Conservation (phyloP, 768 basidiomycete genomes). For the Clathrus columnatus region DNA sequence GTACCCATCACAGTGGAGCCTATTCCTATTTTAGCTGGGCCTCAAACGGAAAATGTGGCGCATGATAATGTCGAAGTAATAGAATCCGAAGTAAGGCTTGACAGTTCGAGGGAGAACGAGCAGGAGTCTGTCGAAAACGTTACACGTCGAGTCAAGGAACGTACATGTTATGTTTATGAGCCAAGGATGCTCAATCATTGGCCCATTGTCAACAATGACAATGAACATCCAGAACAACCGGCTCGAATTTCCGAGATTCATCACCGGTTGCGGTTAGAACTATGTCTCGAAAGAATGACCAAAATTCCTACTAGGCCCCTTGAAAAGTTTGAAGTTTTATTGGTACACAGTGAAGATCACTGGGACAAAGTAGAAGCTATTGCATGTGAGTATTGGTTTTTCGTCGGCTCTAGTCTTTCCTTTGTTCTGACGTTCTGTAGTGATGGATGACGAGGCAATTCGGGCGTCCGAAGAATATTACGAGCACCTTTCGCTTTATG, state of each 20-base stretch:
- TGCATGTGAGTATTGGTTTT: slow-evolving; percentile 49
- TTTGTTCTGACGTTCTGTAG: slow-evolving; percentile 29
- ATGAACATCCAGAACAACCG: slow-evolving; percentile 64
- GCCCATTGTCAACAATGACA: slow-evolving; percentile 40
- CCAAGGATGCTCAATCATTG: slow-evolving; percentile 80
- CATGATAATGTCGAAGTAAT: too few species aligned
- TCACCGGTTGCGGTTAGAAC: slow-evolving; percentile 48
- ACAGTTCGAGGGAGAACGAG: too few species aligned
- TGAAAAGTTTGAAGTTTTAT: slow-evolving; percentile 65
- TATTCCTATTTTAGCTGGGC: too few species aligned
- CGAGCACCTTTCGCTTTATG: slow-evolving; percentile 87
- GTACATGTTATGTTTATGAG: slow-evolving; percentile 84
- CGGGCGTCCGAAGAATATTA: slow-evolving; percentile 74
- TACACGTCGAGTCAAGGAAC: not conserved
- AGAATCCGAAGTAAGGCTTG: too few species aligned
- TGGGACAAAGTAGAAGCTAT: slow-evolving; percentile 87
- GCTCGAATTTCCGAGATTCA: slow-evolving; percentile 73
- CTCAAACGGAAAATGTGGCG: too few species aligned
- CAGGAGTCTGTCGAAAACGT: too few species aligned
- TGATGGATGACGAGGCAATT: slow-evolving; percentile 67
- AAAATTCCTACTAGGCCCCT: slow-evolving; percentile 69
- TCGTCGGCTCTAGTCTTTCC: not conserved
- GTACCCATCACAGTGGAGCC: too few species aligned
- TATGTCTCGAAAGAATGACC: slow-evolving; percentile 64
- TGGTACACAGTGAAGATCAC: slow-evolving; percentile 86